Base-by-base conservation (phyloP, 306 rosid species). In the Vigna angularis region DNA sequence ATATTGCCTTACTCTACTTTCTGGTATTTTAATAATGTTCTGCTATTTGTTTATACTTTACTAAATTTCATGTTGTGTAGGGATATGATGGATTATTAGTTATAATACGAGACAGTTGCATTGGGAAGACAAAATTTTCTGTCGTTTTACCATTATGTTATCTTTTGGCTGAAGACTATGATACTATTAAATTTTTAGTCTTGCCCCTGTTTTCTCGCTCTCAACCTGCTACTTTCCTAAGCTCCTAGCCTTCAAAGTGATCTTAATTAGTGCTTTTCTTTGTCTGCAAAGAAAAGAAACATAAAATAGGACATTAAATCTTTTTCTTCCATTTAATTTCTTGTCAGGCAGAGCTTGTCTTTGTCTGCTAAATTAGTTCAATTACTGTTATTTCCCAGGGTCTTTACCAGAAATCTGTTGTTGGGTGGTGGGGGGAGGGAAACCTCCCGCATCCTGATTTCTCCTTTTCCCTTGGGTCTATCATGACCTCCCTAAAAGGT, bases 71-170 rank as follows among this genome's bases (percentile, higher is more conserved):
- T 72, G 51, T 70, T 75, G 17, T 32, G 34, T 65, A 45, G 58
- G 58, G 24, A 64, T 59, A 44, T 55, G 28, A 38, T 57, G 76
- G 55, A 66, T 70, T 55, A 26, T 56, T 71, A 72, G 48, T 58
- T 70, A 36, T n/a, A 9, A 38, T 79, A 74, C 72, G 38, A 62
- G 49, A 53, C 70, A 49, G 32, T 26, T 72, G 38, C 56, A 73
- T 22, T 70, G 57, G 64, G 49, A 32, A 38, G 36, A 44, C 63
- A 61, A 16, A 81, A 4, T 1, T 62, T 75, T 38, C 53, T 48
- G 44, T 74, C 55, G 70, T 71, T 74, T 62, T 45, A 55, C 58
- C 42, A 51, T 51, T 67, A 61, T 36, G 22, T 82, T 59, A 69
- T 77, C 36, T 38, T 11, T 77, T 16, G 30, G 53, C 51, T 62